Base-by-base conservation (phyloP, 768 basidiomycete genomes). In the Podaxis carcinomalis region DNA sequence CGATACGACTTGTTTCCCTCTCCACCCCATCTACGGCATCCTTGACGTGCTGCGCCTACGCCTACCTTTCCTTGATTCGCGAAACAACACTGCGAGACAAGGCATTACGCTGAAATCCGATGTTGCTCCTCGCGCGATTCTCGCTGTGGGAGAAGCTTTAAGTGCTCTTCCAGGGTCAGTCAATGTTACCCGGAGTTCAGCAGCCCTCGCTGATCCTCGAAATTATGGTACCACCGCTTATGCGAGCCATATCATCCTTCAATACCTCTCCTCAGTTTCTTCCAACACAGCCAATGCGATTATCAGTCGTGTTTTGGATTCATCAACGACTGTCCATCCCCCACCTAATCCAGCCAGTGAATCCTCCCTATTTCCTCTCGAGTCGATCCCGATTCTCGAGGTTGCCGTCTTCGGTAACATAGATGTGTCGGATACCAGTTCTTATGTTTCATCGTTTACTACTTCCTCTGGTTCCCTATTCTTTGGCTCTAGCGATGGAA, bases 331-430 rank as follows among this genome's bases (percentile, higher is more conserved):
- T 14, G 65, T 70, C 9, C 70, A 73, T 13, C 68, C 72, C 10
- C 81, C 84, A 6, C 82, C 84, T 3, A 64, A 74, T 3, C 70
- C 70, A 19, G 66, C 74, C 25, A 36, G 14, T 19, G 47, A 49
- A 25, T 75, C 81, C 9, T 42, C 70, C 13, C 70, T 85, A 4
- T 77, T 72, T 57, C 66, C 72, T 55, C 65, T 86, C n/a, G 63
- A 76, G 10, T 67, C 72, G 1, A 72, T 88, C 49, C 87, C 86
- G 23, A 62, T 72, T 1, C 66, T 89, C 37, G 87, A 88, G 70
- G 83, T 87, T 3, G 86, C 85, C 1, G 66, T 88, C n/a, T 88
- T 88, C 67, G 87, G 87, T 5, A 73, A 78, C 13, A 69, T 88
- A 25, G 66, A 69, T 13, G 75, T 80, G 16, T 64, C 78, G 2